A percentile compares a stretch with the other conserved stretches of the same genome.
phyloP scores from a whole-genome alignment of 1,284 basidiomycete species.

The Sphaerobolus stellatus region DNA sequence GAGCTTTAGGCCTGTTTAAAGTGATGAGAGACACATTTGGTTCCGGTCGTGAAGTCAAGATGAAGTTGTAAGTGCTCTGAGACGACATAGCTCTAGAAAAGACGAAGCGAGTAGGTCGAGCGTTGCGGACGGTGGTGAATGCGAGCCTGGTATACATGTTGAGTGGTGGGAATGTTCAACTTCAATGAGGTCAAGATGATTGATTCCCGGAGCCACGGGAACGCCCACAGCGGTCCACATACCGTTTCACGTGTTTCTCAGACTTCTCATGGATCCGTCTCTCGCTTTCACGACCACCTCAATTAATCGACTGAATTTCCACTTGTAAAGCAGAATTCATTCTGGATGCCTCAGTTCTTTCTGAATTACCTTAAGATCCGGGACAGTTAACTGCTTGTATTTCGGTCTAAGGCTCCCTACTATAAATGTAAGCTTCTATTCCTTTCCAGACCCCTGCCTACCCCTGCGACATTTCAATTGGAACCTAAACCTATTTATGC shows the following conservation, averaged over 20 bases:
- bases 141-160: neutral
- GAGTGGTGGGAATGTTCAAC: neutral
- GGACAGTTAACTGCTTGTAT: neutral
- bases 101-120: neutral
- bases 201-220: neutral
- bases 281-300: too few species aligned
- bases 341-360: neutral
- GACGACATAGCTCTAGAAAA: conserved; percentile 7
- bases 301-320: too few species aligned
- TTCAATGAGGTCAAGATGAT: neutral
- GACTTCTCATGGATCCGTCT: neutral
- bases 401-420: neutral
- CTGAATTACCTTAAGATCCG: neutral
- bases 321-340: neutral
- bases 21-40: conserved; percentile 85
- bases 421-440: neutral
- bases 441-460: neutral
- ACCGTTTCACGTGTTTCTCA: neutral
- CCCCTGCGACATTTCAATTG: neutral
- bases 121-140: neutral
- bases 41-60: conserved; percentile 73
- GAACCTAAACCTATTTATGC: neutral
- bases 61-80: conserved; percentile 55
- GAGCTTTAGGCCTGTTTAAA: conserved; percentile 93
- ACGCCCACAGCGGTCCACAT: neutral